Evolutionary conservation across 129 eudicot species (phyloP), one percentile per base, ranked within the genome.

Genomic region (Kitagawia praeruptora): DNA sequence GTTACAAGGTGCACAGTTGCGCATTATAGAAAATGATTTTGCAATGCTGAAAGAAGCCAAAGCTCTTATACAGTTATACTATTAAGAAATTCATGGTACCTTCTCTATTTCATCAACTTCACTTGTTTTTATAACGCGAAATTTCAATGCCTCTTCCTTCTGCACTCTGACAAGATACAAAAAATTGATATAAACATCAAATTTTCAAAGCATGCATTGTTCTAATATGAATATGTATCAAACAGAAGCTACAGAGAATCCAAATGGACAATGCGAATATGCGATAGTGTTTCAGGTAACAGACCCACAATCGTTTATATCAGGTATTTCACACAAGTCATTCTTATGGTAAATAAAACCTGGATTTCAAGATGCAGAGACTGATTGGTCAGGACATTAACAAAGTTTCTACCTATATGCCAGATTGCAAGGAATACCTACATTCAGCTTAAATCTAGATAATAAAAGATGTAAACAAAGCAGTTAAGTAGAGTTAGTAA

Each of bases 51-150:
- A 66, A 70, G 38, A 77, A 74, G 56, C 51, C 84, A 82, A 77
- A 41, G 42, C 2, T 73, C 10, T 7, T 3, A 18, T 74, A 11
- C 38, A 49, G 38, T 39, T 67, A 38, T 37, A 69, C n/a, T 54
- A 54, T 54, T 6, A 5, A 54, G 2, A 23, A 58, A 0, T 58
- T 58, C 80, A 80, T 70, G 71, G 58, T 85, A 96, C 99, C 98
- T 96, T 92, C 89, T 96, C 99, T 64, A 87, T 77, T 82, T 96
- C 99, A 88, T 88, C 64, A 66, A 90, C 97, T 96, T 96, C 99
- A 84, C 86, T 87, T 78, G 89, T 86, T 84, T 96, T 96, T 53
- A 91, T 77, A 78, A 88, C 97, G 18, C 99, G 94, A 74, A 96
- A 96, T 80, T 89, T 86, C 53, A 96, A 81, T 28, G 99, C 99